These are phyloP conservation scores for Oldenlandia corymbosa DNA, from an alignment of 257 asterid genomes.

Conservation along the genomic window DNA sequence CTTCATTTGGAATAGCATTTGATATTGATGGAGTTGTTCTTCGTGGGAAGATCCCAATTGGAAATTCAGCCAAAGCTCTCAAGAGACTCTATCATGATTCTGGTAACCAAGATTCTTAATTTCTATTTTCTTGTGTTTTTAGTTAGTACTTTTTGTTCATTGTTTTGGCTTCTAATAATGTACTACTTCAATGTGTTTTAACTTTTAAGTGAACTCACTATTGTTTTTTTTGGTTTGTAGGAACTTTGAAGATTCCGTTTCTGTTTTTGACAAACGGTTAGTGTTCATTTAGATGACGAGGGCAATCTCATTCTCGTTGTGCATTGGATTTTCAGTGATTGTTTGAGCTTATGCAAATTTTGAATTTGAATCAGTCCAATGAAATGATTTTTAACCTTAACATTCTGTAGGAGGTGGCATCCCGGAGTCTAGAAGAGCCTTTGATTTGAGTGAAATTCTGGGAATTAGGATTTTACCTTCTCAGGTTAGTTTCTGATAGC, in stretches of 20 bases:
- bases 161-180: background rate
- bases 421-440: slow-evolving; percentile 59
- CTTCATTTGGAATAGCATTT: slow-evolving; percentile 57
- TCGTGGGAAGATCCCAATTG: slow-evolving; percentile 49
- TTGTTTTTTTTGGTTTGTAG: slow-evolving; percentile 31
- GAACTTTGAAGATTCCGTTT: slow-evolving; percentile 48
- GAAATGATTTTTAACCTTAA: background rate
- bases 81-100: slow-evolving; percentile 42
- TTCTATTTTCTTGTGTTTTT: background rate
- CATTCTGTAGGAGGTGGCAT: slow-evolving; percentile 51
- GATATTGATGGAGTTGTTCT: slow-evolving; percentile 63
- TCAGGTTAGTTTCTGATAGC: slow-evolving; percentile 35
- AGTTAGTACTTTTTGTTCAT: background rate
- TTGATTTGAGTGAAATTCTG: slow-evolving; percentile 46
- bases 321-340: background rate
- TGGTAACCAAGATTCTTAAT: slow-evolving; percentile 18
- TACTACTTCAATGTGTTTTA: background rate
- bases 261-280: slow-evolving; percentile 59
- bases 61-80: slow-evolving; percentile 47
- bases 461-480: slow-evolving; percentile 47
- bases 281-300: slow-evolving; percentile 10
- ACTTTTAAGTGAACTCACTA: slow-evolving; percentile 5
- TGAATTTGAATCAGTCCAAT: background rate
- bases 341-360: background rate
- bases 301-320: background rate